These are phyloP conservation scores for Auricularia sp. DNA, from an alignment of 768 basidiomycete species.

Conservation along the genomic window DNA sequence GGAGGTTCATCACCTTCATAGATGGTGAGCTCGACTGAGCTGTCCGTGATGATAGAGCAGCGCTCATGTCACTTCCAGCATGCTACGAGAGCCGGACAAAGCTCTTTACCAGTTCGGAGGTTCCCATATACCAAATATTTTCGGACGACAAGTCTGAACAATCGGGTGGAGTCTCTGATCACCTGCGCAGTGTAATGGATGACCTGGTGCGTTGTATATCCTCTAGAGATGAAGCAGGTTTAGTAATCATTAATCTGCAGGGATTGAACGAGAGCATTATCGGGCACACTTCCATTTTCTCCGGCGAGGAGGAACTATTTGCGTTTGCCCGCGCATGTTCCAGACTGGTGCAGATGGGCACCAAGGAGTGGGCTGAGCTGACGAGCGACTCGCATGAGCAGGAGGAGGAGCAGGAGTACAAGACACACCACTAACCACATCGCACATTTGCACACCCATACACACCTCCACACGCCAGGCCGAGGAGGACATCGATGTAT, in stretches of 20 bases:
- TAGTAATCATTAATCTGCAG: slow-evolving; percentile 32
- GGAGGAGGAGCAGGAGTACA: slow-evolving; percentile 1
- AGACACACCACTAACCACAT: background rate
- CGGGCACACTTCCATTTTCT: slow-evolving; percentile 81
- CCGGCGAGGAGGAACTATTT: slow-evolving; percentile 93
- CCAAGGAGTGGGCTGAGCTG: slow-evolving; percentile 68
- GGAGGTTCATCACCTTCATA: slow-evolving; percentile 95
- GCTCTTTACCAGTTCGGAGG: slow-evolving; percentile 85
- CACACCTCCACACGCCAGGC: too few species aligned
- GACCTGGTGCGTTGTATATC: slow-evolving; percentile 55
- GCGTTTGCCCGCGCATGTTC: slow-evolving; percentile 93
- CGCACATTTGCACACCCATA: background rate
- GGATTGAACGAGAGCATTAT: slow-evolving; percentile 63
- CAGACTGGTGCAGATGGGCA: slow-evolving; percentile 81
- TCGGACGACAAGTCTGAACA: slow-evolving; percentile 44
- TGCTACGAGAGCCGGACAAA: slow-evolving; percentile 95
- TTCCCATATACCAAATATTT: slow-evolving; percentile 84
- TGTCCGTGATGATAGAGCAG: background rate
- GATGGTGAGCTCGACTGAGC: slow-evolving; percentile 47
- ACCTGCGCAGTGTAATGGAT: slow-evolving; percentile 91
- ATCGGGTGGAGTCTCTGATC: slow-evolving; percentile 46
- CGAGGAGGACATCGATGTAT: background rate
- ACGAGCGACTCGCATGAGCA: slow-evolving; percentile 13
- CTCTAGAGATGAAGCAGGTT: slow-evolving; percentile 9
- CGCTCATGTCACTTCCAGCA: slow-evolving; percentile 33